These are phyloP conservation scores for Phytophthora rubi DNA, from an alignment of 352 stramenopile genomes.

Conservation along the genomic window DNA sequence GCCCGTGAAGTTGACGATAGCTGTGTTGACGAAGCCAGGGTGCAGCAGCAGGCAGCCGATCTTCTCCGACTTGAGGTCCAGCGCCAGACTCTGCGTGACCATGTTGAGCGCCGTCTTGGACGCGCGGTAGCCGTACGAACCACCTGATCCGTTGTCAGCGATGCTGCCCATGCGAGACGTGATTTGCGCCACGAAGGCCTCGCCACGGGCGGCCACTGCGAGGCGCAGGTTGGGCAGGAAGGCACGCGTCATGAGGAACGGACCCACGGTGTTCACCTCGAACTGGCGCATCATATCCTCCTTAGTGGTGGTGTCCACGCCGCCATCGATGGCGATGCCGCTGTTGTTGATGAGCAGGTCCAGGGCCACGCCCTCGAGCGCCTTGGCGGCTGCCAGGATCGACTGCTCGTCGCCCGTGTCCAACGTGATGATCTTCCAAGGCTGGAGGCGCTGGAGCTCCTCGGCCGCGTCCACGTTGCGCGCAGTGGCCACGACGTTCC, in stretches of 20 bases:
- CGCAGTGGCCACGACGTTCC: constrained; percentile 56
- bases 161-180: constrained; percentile 71
- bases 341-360: constrained; percentile 84
- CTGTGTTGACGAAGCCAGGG: constrained; percentile 68
- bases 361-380: constrained; percentile 46
- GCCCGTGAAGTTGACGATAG: constrained; percentile 58
- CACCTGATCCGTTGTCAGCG: constrained; percentile 59
- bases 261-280: constrained; percentile 77
- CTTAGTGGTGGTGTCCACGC: constrained; percentile 54
- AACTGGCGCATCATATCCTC: constrained; percentile 66
- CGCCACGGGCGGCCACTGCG: constrained; percentile 38
- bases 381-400: constrained; percentile 48
- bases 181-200: constrained; percentile 63
- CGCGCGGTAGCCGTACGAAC: constrained; percentile 77
- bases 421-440: constrained; percentile 57
- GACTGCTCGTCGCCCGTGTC: constrained; percentile 64
- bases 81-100: constrained; percentile 57
- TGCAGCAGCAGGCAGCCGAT: constrained; percentile 69
- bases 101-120: constrained; percentile 88
- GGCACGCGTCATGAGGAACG: constrained; percentile 66
- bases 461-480: constrained; percentile 44
- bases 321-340: constrained; percentile 42
- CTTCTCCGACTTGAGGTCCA: constrained; percentile 59
- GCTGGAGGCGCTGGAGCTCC: constrained; percentile 37
- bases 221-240: constrained; percentile 62